phyloP scores from a whole-genome alignment of 129 eudicot species.

The Deinandra increscens region DNA sequence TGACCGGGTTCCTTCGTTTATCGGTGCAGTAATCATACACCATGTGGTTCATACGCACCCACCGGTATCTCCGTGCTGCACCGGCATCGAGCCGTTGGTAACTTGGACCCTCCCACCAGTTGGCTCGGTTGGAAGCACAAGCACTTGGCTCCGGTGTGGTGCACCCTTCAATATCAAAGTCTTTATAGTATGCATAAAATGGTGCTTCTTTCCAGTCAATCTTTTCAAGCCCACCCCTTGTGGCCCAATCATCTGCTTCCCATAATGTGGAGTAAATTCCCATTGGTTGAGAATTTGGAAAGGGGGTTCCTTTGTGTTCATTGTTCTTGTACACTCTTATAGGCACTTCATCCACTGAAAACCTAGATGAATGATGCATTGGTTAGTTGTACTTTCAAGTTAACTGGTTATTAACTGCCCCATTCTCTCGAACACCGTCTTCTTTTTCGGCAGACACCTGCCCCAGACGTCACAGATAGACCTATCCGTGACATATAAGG shows the following conservation, averaged over 20 bases:
- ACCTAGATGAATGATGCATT: background rate
- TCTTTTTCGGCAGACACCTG: too few relatives aligned
- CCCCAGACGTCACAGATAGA: too few relatives aligned
- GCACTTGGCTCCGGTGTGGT: conserved; percentile 8
- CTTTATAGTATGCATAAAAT: conserved; percentile 10
- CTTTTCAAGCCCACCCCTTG: conserved; percentile 11
- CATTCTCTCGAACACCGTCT: too few relatives aligned
- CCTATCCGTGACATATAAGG: too few relatives aligned
- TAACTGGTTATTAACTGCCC: too few relatives aligned
- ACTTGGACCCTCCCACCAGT: conserved; percentile 8
- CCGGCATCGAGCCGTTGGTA: background rate
- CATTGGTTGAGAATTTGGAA: conserved; percentile 12
- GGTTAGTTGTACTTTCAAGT: background rate
- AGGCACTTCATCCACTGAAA: conserved; percentile 17
- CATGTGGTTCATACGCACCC: conserved; percentile 17
- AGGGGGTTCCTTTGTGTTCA: background rate
- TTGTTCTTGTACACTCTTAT: conserved; percentile 17
- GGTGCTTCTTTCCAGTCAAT: conserved; percentile 5
- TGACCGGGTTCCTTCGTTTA: conserved; percentile 12
- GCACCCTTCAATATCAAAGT: conserved; percentile 17
- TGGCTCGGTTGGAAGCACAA: conserved; percentile 16
- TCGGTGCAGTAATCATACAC: conserved; percentile 4
- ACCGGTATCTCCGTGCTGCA: background rate
- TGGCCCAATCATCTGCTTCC: conserved; percentile 18
- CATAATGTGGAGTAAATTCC: conserved; percentile 8